Base-by-base conservation (phyloP, 73 alveolate species). In the Paramecium pentaurelia region DNA sequence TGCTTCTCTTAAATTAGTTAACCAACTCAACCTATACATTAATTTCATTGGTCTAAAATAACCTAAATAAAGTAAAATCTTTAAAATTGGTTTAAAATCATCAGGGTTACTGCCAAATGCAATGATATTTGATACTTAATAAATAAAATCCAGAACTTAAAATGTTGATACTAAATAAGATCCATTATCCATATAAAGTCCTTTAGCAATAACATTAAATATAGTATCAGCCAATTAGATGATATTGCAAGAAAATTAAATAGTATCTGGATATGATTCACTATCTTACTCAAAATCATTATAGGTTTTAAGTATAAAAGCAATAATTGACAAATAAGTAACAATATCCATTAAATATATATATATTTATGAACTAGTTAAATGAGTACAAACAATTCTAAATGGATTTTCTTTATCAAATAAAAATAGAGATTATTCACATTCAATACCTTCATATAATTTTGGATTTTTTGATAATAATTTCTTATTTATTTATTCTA, bases 41-140 rank as follows among this genome's bases (percentile, higher is more conserved):
- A 80, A 32, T 42, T 45, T 80, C 47, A 44, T 32, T 25, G 91
- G 91, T 27, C 75, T 80, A 49, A 80, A 80, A 49, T 32, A 80
- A 25, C 91, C 58, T 10, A 80, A 27, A 36, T 80, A 80, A 42
- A 80, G 77, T 12, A 80, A 12, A 4, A 80, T 25, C n/a, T 80
- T 49, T 18, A 80, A 12, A 36, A 40, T 73, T 18, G 87, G 87
- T 60, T 75, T 42, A 16, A 36, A 75, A 42, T 75, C 58, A 38
- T 42, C 60, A 0, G 88, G 88, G 3, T 42, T 38, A n/a, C 36
- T 42, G 20, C 47, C 60, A 38, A 30, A 75, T 38, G 88, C 88
- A 0, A 75, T 75, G 0, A 75, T 38, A 16, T 42, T 64, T 64
- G 84, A 75, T 3, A 75, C 60, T 38, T 38, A 14, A 37, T 75